phyloP scores from a whole-genome alignment of 768 basidiomycete genomes.

The Trametes gibbosa region DNA sequence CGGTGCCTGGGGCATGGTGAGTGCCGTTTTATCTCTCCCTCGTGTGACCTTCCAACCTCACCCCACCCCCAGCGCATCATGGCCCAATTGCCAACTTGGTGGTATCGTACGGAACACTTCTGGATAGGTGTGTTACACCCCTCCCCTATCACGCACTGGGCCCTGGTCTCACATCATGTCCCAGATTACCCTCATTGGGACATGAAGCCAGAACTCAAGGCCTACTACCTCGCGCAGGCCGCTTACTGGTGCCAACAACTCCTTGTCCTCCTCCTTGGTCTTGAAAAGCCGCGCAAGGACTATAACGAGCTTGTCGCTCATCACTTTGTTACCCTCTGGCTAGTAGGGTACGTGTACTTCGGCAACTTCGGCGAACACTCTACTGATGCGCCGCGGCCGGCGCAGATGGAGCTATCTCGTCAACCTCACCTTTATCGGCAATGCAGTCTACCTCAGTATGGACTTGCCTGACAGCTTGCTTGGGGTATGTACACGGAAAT shows the following conservation, averaged over 20 bases:
- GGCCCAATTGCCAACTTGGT: conserved; percentile 77
- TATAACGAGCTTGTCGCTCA: conserved; percentile 84
- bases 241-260: conserved; percentile 96
- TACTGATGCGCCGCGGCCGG: background rate
- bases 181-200: conserved; percentile 87
- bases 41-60: background rate
- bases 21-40: conserved; percentile 30
- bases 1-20: conserved; percentile 74
- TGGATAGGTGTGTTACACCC: conserved; percentile 64
- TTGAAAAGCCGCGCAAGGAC: conserved; percentile 96
- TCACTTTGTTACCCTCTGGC: conserved; percentile 93
- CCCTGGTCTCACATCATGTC: background rate
- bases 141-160: background rate
- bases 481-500: conserved; percentile 50
- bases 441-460: conserved; percentile 94
- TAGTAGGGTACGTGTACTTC: conserved; percentile 66
- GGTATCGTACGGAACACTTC: conserved; percentile 80
- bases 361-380: background rate
- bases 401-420: conserved; percentile 78
- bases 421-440: conserved; percentile 85
- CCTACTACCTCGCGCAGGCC: conserved; percentile 91
- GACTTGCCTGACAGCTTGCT: conserved; percentile 90
- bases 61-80: conserved; percentile 70
- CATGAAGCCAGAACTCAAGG: conserved; percentile 81
- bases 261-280: conserved; percentile 73